Percentiles rank a stretch among this genome's conserved stretches.
phyloP scores from a whole-genome alignment of 2,329 filamentous ascomycete species.

The Sporothrix sp. region DNA sequence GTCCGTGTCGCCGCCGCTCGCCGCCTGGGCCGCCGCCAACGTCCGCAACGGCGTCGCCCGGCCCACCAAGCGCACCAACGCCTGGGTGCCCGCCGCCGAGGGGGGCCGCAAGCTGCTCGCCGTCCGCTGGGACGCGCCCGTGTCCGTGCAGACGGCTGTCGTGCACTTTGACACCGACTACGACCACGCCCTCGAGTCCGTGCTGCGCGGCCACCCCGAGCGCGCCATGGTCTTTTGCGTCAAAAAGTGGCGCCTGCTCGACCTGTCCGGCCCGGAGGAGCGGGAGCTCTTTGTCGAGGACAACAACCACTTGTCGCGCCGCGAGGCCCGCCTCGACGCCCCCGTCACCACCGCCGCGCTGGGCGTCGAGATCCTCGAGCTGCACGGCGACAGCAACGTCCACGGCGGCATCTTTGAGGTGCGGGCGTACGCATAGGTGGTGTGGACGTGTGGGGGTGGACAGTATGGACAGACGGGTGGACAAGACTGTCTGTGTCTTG shows the following conservation, averaged over 20 bases:
- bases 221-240: slow-evolving; percentile 20
- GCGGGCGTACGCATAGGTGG: slow-evolving; percentile 17
- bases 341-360: slow-evolving; percentile 8
- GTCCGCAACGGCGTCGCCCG: slow-evolving; percentile 19
- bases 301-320: slow-evolving; percentile 18
- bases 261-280: slow-evolving; percentile 16
- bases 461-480: too few species aligned
- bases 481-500: too few species aligned
- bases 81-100: slow-evolving; percentile 17
- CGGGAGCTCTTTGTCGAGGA: slow-evolving; percentile 18
- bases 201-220: slow-evolving; percentile 21
- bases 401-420: slow-evolving; percentile 21
- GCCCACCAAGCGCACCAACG: slow-evolving; percentile 21
- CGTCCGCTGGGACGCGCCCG: slow-evolving; percentile 15
- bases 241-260: slow-evolving; percentile 20
- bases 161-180: slow-evolving; percentile 22
- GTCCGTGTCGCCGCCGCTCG: slow-evolving; percentile 15
- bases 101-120: slow-evolving; percentile 10
- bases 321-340: slow-evolving; percentile 15
- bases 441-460: neutral
- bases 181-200: slow-evolving; percentile 21
- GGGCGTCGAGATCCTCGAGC: slow-evolving; percentile 19
- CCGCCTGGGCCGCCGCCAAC: slow-evolving; percentile 16
- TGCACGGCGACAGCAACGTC: slow-evolving; percentile 19
- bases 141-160: slow-evolving; percentile 15